Base-by-base conservation (phyloP, 345 rosid genomes). In the Moringa oleifera region DNA sequence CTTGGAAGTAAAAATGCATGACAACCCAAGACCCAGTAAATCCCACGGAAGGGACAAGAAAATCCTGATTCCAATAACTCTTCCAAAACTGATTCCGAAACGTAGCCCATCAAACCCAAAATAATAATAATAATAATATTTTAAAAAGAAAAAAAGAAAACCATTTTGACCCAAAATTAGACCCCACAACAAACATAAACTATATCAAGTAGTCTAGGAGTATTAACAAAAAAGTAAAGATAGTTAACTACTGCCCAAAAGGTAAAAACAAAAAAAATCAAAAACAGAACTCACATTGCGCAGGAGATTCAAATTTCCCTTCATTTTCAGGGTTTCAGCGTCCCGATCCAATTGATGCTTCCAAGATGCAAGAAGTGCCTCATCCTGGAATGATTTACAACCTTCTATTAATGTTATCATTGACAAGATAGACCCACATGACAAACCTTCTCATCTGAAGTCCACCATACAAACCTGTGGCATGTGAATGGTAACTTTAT, bases 401-500 rank as follows among this genome's bases (percentile, higher is more conserved):
- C 23, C 54, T 33, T 53, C 64, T 55, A 50, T 41, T 58, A 53
- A 57, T 21, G 54, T 37, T 41, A 18, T 51, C 60, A 51, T 23
- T 46, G 20, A 50, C 25, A 55, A 56, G 47, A 33, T 33, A 33
- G 37, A 41, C 49, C 9, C 23, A 51, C 25, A 22, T 37, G 53
- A 68, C 21, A 63, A 20, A 66, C 54, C 28, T 23, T 55, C 63
- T 53, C 33, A 49, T 25, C 49, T 1, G 2, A 33, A 16, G 59
- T 51, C 55, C 52, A 68, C 23, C 53, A 57, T 55, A 65, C 69
- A 46, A 53, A 92, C 98, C 93, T 87, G 96, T 45, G 98, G 96
- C 86, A 85, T 71, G 73, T 92, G 89, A 77, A 89, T 82, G 25
- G 84, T 80, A 50, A 92, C 89, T 92, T 87, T 85, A 65, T 92